Conservation (phyloP, 2,329 filamentous ascomycete species). For the Alternaria novae-zelandiae region DNA sequence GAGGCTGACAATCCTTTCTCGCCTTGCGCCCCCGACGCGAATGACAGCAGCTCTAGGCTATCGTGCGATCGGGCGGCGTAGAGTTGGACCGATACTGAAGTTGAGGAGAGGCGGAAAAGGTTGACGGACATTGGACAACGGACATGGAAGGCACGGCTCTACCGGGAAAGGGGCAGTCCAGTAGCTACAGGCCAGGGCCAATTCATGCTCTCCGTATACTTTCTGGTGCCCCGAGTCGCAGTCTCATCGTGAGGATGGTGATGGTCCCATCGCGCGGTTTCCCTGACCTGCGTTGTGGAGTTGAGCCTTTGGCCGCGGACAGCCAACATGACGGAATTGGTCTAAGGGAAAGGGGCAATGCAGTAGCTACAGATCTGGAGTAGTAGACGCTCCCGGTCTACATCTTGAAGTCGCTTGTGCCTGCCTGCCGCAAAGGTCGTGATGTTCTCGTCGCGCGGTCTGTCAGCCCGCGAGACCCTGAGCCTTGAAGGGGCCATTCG, state of each 20-base stretch:
- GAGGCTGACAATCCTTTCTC: not conserved
- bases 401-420: not conserved
- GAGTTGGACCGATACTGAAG: not conserved
- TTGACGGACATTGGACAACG: not conserved
- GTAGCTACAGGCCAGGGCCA: not conserved
- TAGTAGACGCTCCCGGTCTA: not conserved
- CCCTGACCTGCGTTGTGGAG: not conserved
- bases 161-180: not conserved
- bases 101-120: not conserved
- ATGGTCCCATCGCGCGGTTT: not conserved
- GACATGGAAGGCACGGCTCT: rapidly evolving
- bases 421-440: not conserved
- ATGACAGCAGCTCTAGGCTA: not conserved
- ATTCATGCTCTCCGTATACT: not conserved
- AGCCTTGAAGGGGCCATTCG: not conserved
- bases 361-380: not conserved
- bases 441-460: not conserved
- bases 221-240: not conserved
- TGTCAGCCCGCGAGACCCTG: not conserved
- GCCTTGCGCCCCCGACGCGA: too few species aligned
- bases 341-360: not conserved
- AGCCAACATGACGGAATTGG: not conserved
- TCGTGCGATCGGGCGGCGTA: not conserved
- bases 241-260: not conserved
- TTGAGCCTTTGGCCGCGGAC: not conserved